Evolutionary conservation across 169 alveolate species (phyloP).

Genomic region (Cryptosporidium xiaoi): DNA sequence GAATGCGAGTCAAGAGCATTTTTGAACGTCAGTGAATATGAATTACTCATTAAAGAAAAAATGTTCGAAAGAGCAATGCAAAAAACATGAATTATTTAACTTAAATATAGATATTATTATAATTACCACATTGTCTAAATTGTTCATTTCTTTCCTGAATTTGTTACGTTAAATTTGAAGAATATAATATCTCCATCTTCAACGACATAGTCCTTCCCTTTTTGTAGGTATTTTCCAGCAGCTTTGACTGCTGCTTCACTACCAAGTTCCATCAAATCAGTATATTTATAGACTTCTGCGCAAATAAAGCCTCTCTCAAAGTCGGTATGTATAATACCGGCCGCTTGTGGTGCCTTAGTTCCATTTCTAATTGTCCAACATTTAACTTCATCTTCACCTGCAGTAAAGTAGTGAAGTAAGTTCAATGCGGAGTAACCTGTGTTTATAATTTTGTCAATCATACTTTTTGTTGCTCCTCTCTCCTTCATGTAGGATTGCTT

Average conservation of each 20-base stretch:
- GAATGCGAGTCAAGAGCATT: background rate
- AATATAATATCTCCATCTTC: conserved; percentile 97
- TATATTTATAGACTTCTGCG: conserved; percentile 95
- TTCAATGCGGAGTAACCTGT: conserved; percentile 95
- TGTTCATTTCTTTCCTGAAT: conserved; percentile 86
- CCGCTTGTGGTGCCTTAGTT: conserved; percentile 84
- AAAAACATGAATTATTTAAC: background rate
- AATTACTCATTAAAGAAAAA: conserved; percentile 32
- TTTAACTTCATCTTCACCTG: conserved; percentile 99
- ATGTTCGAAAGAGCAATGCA: conserved; percentile 6
- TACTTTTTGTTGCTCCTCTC: conserved; percentile 86
- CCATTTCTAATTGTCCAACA: conserved; percentile 98
- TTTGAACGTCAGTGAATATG: conserved; percentile 44
- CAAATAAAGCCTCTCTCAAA: conserved; percentile 99
- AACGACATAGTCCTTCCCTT: conserved; percentile 96
- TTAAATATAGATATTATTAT: conserved; percentile 2
- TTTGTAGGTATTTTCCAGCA: conserved; percentile 91
- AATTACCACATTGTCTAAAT: background rate
- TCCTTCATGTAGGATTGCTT: conserved; percentile 83
- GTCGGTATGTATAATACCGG: conserved; percentile 91
- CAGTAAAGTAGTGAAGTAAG: conserved; percentile 98
- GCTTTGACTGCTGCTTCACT: conserved; percentile 92
- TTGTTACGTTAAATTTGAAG: conserved; percentile 97
- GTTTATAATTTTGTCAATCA: conserved; percentile 93
- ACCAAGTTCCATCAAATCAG: conserved; percentile 89